Evolutionary conservation across 176 grass and related monocot species (phyloP), one percentile per base, ranked within the genome.

Genomic region (Carex parvula): DNA sequence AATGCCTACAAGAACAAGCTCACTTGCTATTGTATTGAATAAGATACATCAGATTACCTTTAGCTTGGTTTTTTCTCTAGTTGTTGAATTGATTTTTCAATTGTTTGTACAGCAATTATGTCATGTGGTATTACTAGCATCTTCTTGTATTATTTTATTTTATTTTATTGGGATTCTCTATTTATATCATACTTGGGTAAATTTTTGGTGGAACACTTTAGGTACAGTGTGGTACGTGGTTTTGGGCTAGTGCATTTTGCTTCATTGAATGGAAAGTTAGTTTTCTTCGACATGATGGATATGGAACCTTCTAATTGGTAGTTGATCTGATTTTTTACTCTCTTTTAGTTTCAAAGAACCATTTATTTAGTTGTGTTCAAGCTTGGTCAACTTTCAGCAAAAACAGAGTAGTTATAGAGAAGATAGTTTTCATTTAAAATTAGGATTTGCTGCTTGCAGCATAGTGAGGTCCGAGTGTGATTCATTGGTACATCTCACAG

Each of bases 171-270:
- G 20, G 77, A 59, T 80, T 80, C 32, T 80, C 56, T n/a, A 61
- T 60, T 39, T 80, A 60, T 80, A 79, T 80, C 4, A 80, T 80
- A 18, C 54, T 58, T 56, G 53, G 16, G 55, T 37, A 80, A 60
- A 41, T 80, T 80, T n/a, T 80, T 79, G 76, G 26, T 80, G 77
- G 15, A 22, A 58, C 24, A 60, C 77, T 80, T 53, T 80, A 80
- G 77, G 77, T 80, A 80, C 57, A 60, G 55, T 80, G 26, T 56
- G 77, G 76, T 80, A 80, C 32, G 10, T 58, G 56, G 29, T 80
- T 59, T 55, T 55, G 29, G 54, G 76, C 22, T 80, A 42, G 79
- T 22, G 30, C 79, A 81, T 81, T 60, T 60, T 73, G 70, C 70
- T 52, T 21, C 35, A 64, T 64, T 81, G 79, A 44, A 15, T 26